Evolutionary conservation across 257 asterid species (phyloP), one percentile per base, ranked within the genome.

Genomic region (Voacanga thouarsii): DNA sequence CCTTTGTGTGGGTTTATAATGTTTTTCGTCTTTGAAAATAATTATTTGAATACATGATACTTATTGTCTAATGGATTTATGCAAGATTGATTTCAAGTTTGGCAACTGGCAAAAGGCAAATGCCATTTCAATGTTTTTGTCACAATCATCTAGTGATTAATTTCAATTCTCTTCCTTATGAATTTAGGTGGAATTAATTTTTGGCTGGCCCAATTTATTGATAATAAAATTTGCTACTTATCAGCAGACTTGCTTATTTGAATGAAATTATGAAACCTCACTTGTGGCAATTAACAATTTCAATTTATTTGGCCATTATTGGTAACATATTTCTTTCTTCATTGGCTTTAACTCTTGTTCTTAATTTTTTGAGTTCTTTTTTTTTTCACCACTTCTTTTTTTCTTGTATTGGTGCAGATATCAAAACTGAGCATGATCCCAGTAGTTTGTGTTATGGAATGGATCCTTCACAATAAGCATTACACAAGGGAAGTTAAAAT

Each of bases 391-490:
- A 21, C 26, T 55, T 72, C 16, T 72, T 51, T 71, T 60, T 76
- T 7, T 74, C 60, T 53, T 61, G 47, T 49, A 71, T 51, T 75
- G 77, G 49, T 89, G 90, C 80, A 94, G 99, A 94, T 94, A 80
- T 94, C 99, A 72, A 94, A 94, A 85, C 81, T 94, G 89, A 94
- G 97, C 91, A 94, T 94, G 99, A 94, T 94, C 85, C 99, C 99
- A 2, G 99, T 94, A 79, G 99, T 94, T 60, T 94, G 99, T 70
- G 75, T 92, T 23, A 85, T 94, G 97, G 99, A 94, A 83, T 94
- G 99, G 99, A 86, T 94, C 86, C 89, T 94, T 79, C 97, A 94
- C 39, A 91, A 73, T 75, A 94, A 94, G 88, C 89, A 86, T 75
- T 94, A 90, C 91, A 39, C 95, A 15, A 91, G 80, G 72, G 96